phyloP scores from a whole-genome alignment of 495 filamentous ascomycete species.

The Collariella sp. region DNA sequence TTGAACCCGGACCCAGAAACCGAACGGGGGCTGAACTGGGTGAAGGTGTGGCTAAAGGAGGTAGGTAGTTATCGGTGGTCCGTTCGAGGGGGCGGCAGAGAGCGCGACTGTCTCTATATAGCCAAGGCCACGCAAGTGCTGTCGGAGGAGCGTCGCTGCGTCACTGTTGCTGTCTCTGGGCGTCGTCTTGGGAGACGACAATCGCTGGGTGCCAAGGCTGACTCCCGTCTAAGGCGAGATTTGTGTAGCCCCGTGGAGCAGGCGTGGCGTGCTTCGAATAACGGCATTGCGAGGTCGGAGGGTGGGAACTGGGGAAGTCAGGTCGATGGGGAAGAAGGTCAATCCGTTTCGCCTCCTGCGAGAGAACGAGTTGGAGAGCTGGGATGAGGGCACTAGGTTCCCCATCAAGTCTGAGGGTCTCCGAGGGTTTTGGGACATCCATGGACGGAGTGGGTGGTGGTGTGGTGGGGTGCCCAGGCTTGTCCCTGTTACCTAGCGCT shows the following conservation, averaged over 20 bases:
- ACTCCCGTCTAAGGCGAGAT: conserved; percentile 20
- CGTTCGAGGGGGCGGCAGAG: background rate
- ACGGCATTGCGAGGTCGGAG: conserved; percentile 7
- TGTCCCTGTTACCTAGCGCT: conserved; percentile 1
- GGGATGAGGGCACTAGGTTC: conserved; percentile 10
- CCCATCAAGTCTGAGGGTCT: conserved; percentile 10
- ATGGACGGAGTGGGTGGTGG: conserved; percentile 5
- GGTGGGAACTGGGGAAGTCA: background rate
- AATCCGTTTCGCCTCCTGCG: background rate
- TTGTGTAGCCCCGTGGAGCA: conserved; percentile 26
- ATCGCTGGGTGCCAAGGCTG: conserved; percentile 26
- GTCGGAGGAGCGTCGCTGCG: background rate
- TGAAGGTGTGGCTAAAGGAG: background rate
- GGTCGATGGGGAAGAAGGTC: background rate
- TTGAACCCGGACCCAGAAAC: background rate
- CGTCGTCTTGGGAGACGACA: conserved; percentile 11
- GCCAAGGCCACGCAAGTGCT: background rate
- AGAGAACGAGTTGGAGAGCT: conserved; percentile 8
- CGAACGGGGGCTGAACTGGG: background rate
- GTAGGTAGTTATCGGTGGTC: background rate
- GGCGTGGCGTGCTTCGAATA: conserved; percentile 23
- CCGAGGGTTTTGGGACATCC: conserved; percentile 17
- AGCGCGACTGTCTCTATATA: conserved; percentile 4
- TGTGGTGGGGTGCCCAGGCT: background rate
- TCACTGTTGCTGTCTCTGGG: conserved; percentile 1